A percentile compares a stretch with the other conserved stretches of the same genome.
phyloP scores from a whole-genome alignment of 2,329 filamentous ascomycete genomes.

The Aquanectria penicillioides region DNA sequence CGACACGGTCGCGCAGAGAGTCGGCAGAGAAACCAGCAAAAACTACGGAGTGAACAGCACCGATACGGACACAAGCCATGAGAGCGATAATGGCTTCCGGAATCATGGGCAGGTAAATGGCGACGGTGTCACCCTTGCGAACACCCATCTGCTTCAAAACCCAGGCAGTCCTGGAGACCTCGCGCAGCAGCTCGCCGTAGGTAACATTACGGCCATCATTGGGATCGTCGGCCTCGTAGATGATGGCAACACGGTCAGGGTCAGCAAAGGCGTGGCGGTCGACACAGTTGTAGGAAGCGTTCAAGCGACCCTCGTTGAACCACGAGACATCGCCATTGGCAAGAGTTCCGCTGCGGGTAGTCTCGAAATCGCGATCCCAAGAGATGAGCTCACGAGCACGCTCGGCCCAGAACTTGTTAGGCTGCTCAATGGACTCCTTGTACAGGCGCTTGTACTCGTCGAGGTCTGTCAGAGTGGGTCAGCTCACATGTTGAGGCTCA shows the following conservation, averaged over 20 bases:
- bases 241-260: constrained; percentile 93
- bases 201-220: constrained; percentile 88
- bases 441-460: constrained; percentile 76
- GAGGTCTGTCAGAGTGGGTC: constrained; percentile 56
- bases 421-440: constrained; percentile 88
- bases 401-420: constrained; percentile 88
- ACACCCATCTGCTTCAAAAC: constrained; percentile 95
- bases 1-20: constrained; percentile 92
- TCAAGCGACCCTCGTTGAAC: constrained; percentile 94
- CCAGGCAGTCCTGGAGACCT: constrained; percentile 89
- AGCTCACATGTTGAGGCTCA: constrained; percentile 40
- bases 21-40: constrained; percentile 98
- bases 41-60: constrained; percentile 95
- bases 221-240: constrained; percentile 97
- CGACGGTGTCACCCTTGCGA: constrained; percentile 95
- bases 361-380: constrained; percentile 93
- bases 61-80: constrained; percentile 90
- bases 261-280: constrained; percentile 97
- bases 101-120: constrained; percentile 98
- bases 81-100: constrained; percentile 93
- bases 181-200: constrained; percentile 90
- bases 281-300: constrained; percentile 97
- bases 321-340: constrained; percentile 86
- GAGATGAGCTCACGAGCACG: constrained; percentile 88
- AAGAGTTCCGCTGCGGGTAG: constrained; percentile 82